Conservation (phyloP, 225 moss, liverwort and hornwort species). For the Sphagnum tenellum region DNA sequence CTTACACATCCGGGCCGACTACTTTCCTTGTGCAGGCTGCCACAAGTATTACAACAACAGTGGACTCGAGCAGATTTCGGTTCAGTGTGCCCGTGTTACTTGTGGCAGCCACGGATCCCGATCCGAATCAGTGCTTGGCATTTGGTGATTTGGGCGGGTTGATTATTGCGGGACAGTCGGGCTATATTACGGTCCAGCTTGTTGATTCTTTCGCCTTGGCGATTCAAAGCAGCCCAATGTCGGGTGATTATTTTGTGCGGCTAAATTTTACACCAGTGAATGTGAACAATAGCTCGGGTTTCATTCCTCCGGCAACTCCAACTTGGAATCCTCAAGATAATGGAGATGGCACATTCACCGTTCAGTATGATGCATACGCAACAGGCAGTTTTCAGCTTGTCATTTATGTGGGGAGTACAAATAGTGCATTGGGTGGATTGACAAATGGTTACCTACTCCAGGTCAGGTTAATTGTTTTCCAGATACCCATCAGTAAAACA, state of each 20-base stretch:
- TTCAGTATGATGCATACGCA: conserved; percentile 24
- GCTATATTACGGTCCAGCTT: conserved; percentile 28
- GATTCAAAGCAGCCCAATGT: conserved; percentile 25
- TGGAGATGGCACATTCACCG: conserved; percentile 36
- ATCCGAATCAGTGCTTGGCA: conserved; percentile 27
- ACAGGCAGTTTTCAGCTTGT: conserved; percentile 24
- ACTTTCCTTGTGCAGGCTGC: too few relatives aligned
- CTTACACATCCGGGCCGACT: conserved; percentile 7
- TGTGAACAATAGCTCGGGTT: conserved; percentile 15
- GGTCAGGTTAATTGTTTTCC: conserved; percentile 11
- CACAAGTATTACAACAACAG: not conserved
- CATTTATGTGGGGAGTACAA: conserved; percentile 22
- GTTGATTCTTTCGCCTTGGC: conserved; percentile 34
- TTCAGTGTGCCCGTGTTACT: conserved; percentile 18
- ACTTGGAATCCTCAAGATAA: conserved; percentile 24
- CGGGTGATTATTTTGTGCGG: conserved; percentile 25
- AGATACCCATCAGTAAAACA: not conserved
- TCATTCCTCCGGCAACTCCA: conserved; percentile 14
- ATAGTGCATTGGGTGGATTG: conserved; percentile 26
- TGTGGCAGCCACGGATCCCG: conserved; percentile 6
- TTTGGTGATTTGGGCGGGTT: conserved; percentile 49
- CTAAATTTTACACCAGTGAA: conserved; percentile 19
- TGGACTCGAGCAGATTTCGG: conserved; percentile 15
- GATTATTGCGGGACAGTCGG: conserved; percentile 33
- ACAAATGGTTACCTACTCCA: conserved; percentile 26